Conservation (phyloP, 108 stramenopile genomes). For the Nitzschia sp. region DNA sequence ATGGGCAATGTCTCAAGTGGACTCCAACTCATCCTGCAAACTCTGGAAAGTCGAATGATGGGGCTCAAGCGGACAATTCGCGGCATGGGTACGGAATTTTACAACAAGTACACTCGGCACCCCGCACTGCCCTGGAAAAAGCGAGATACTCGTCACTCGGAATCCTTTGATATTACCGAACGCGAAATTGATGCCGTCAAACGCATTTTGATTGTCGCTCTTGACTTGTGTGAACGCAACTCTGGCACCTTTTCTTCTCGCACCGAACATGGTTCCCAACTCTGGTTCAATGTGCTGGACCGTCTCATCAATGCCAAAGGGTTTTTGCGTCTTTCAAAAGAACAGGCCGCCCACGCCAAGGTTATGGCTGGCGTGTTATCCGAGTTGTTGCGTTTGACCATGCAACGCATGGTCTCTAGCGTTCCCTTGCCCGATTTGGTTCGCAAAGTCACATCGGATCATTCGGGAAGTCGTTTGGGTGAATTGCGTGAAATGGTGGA, state of each 20-base stretch:
- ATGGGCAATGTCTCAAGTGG: constrained; percentile 89
- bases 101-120: constrained; percentile 16
- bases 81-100: constrained; percentile 44
- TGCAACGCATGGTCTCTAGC: constrained; percentile 82
- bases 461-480: constrained; percentile 76
- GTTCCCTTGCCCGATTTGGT: constrained; percentile 80
- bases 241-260: constrained; percentile 50
- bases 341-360: constrained; percentile 53
- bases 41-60: constrained; percentile 74
- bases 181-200: constrained; percentile 70
- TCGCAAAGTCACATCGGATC: constrained; percentile 78
- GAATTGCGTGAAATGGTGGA: constrained; percentile 84
- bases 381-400: constrained; percentile 72
- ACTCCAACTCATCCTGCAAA: constrained; percentile 80
- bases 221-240: constrained; percentile 86
- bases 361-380: constrained; percentile 63
- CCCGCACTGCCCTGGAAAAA: constrained; percentile 8
- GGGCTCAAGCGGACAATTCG: constrained; percentile 61
- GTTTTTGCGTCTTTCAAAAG: constrained; percentile 68
- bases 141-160: constrained; percentile 4
- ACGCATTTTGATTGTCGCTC: constrained; percentile 62
- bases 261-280: constrained; percentile 73
- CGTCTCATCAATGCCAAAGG: constrained; percentile 79
- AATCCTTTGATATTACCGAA: constrained; percentile 34
- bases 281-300: constrained; percentile 89